Evolutionary conservation across 805 yeast genomes (phyloP).

Genomic region (Komagataella pastoris): DNA sequence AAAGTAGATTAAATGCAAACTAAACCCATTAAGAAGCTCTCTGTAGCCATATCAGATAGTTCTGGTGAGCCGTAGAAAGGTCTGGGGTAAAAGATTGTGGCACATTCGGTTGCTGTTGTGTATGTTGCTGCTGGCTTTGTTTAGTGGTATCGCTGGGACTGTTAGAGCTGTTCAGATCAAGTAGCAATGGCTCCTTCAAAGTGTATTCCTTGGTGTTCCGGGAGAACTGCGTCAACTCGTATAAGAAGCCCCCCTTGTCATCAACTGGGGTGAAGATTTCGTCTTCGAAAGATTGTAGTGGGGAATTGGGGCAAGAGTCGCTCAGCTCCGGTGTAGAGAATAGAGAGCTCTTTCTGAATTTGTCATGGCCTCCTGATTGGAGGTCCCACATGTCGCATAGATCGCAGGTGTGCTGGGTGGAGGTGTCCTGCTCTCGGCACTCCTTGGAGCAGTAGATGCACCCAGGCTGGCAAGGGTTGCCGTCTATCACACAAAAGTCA

Average conservation of each 20-base stretch:
- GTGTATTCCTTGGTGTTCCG: neutral
- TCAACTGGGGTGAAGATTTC: neutral
- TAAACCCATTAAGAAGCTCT: neutral
- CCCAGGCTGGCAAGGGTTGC: slow-evolving; percentile 5
- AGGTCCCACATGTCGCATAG: neutral
- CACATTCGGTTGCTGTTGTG: neutral
- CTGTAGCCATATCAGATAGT: neutral
- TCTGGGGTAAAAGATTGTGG: neutral
- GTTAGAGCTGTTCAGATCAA: neutral
- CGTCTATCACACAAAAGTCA: slow-evolving; percentile 8
- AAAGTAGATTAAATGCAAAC: neutral
- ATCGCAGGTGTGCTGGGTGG: neutral
- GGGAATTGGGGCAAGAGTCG: neutral
- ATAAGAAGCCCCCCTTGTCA: neutral
- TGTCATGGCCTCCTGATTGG: neutral
- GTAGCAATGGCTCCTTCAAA: neutral
- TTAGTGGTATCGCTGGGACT: neutral
- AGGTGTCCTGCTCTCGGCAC: slow-evolving; percentile 4
- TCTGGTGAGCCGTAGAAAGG: neutral
- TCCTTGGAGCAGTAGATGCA: slow-evolving; percentile 6
- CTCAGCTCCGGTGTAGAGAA: neutral
- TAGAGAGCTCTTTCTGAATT: neutral
- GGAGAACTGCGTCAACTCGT: neutral
- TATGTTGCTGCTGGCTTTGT: neutral
- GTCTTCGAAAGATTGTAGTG: neutral